Conservation (phyloP, 495 filamentous ascomycete genomes). For the Podospora bellae-mahoneyi region DNA sequence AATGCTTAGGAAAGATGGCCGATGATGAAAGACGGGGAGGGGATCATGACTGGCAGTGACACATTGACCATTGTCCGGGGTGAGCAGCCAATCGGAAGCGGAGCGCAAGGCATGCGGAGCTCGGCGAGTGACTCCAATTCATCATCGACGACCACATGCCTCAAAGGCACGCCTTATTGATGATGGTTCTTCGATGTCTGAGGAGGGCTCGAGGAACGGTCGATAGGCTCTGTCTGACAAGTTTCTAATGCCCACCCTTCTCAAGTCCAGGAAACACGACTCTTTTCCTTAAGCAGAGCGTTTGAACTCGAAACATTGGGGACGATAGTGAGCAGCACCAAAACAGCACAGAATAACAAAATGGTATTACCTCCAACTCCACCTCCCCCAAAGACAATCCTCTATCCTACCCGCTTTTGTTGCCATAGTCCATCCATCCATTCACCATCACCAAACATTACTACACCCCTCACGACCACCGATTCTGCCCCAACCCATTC, state of each 20-base stretch:
- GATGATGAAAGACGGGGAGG: not conserved
- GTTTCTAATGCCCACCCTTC: no score
- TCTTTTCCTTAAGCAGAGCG: no score
- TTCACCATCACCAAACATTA: not conserved
- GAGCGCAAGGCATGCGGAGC: constrained; percentile 30
- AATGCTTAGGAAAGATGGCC: not conserved
- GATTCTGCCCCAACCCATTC: constrained; percentile 37
- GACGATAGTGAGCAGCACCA: no score
- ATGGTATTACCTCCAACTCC: constrained; percentile 7
- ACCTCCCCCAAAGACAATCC: not conserved
- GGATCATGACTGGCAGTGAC: constrained; percentile 29
- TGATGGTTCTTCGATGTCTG: no score
- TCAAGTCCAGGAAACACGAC: no score
- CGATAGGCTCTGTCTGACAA: not conserved
- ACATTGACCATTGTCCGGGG: constrained; percentile 19
- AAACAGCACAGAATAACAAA: not conserved
- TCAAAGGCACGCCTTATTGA: no score
- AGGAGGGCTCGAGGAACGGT: no score
- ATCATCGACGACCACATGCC: not conserved
- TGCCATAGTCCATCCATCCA: no score
- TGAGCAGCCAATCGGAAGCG: constrained; percentile 29
- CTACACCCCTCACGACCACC: constrained; percentile 19
- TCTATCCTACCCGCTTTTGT: no score
- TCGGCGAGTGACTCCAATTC: constrained; percentile 5
- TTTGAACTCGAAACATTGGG: no score